These are phyloP conservation scores for Ustilago loliicola DNA, from an alignment of 1,284 basidiomycete species.

Conservation along the genomic window DNA sequence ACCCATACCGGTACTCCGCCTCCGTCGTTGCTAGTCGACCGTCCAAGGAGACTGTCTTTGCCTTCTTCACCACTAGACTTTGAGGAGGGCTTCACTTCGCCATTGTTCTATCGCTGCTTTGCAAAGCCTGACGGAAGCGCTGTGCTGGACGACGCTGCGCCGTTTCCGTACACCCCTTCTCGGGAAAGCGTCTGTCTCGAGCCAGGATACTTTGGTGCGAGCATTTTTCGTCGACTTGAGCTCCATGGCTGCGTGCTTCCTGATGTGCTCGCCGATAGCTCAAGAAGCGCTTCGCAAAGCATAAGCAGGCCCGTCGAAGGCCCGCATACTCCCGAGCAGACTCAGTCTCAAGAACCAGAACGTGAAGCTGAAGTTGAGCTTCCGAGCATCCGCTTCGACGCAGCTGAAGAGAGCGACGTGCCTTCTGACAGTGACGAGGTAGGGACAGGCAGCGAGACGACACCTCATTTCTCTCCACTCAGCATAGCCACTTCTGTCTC, in stretches of 20 bases:
- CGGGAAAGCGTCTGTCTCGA: slow-evolving; percentile 14
- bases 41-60: not conserved
- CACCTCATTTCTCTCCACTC: not conserved
- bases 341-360: not conserved
- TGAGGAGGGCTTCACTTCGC: slow-evolving; percentile 11
- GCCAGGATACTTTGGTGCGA: not conserved
- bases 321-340: too few species aligned
- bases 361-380: not conserved
- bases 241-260: not conserved
- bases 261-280: not conserved
- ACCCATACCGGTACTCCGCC: not conserved
- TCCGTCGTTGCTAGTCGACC: not conserved
- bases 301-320: not conserved
- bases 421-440: not conserved
- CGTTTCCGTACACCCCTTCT: slow-evolving; percentile 45
- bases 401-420: not conserved
- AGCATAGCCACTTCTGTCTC: slow-evolving; percentile 3
- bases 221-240: slow-evolving; percentile 3
- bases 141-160: slow-evolving; percentile 25
- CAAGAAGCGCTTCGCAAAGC: not conserved
- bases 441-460: not conserved
- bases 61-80: slow-evolving; percentile 1
- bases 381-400: slow-evolving; percentile 12
- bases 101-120: slow-evolving; percentile 24
- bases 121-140: too few species aligned